These are phyloP conservation scores for Aspergillus aculeatus DNA, from an alignment of 2,329 filamentous ascomycete species.

Conservation along the genomic window DNA sequence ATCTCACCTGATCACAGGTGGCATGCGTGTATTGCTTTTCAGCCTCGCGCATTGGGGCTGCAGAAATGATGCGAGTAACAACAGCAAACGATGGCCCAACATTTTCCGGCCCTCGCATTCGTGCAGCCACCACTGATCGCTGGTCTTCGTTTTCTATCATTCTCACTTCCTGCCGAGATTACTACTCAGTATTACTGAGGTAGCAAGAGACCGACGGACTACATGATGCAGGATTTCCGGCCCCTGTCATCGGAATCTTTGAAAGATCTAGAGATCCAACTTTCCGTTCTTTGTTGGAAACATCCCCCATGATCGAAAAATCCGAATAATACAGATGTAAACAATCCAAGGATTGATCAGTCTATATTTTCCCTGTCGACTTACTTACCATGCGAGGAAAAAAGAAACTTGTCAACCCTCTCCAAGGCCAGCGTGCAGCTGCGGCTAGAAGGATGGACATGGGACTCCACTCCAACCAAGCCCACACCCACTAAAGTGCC, in stretches of 20 bases:
- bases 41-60: constrained; percentile 18
- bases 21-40: constrained; percentile 11
- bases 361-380: neutral
- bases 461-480: constrained; percentile 11
- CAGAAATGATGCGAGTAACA: constrained; percentile 10
- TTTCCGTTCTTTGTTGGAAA: neutral
- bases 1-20: neutral
- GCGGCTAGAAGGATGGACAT: neutral
- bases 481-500: constrained; percentile 16
- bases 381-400: neutral
- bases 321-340: neutral
- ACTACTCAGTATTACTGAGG: neutral
- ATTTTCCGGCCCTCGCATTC: constrained; percentile 14
- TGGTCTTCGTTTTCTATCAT: neutral
- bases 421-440: constrained; percentile 14
- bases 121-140: neutral
- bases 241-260: neutral
- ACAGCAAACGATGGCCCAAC: constrained; percentile 3
- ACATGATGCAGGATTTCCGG: neutral
- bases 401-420: neutral
- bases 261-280: neutral
- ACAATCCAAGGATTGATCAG: neutral
- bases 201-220: neutral
- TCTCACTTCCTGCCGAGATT: neutral
- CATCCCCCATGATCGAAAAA: neutral